Evolutionary conservation across 768 basidiomycete species (phyloP), one percentile per base, ranked within the genome.

Genomic region (Neoboletus brunneissimus): DNA sequence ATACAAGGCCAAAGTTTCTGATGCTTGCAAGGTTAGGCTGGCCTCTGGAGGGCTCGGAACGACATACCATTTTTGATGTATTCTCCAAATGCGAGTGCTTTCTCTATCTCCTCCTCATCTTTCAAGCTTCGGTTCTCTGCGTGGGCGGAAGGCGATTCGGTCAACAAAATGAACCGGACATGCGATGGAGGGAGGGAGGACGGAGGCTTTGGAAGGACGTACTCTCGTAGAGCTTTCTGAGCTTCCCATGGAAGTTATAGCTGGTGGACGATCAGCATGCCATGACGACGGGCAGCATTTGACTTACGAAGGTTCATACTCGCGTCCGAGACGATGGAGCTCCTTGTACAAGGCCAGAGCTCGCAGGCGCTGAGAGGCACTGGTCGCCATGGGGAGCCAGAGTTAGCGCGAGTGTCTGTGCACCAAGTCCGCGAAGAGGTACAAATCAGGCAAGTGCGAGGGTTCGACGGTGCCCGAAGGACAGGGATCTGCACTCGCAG

Each of bases 1-100:
- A 64, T 94, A 93, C 22, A 94, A 71, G 0, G 91, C 90, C 43
- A 93, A 76, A 0, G 90, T 92, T 74, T 93, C 91, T 91, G 50
- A 25, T n/a, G 16, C n/a, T n/a, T n/a, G n/a, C 44, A 1, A 41
- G 20, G 29, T 68, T 2, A 66, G 56, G 16, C 18, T 37, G 15
- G 10, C 10, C 10, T 7, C 34, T 34, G 8, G 1, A 1, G 11
- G 12, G 31, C 6, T 15, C 1, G 1, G 34, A 9, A 44, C 10
- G 34, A 65, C 81, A 58, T 64, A 88, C 91, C 91, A 65, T 89
- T 88, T 74, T 86, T 90, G 72, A 94, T 92, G 62, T 91, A 92
- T 68, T 92, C 90, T 13, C 85, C 88, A 31, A 92, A 72, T 56
- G 78, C 80, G 55, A 92, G 73, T 0, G 90, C 89, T 55, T 79